These are phyloP conservation scores for Solanum lycopersicoides DNA, from an alignment of 257 asterid genomes.

Conservation along the genomic window DNA sequence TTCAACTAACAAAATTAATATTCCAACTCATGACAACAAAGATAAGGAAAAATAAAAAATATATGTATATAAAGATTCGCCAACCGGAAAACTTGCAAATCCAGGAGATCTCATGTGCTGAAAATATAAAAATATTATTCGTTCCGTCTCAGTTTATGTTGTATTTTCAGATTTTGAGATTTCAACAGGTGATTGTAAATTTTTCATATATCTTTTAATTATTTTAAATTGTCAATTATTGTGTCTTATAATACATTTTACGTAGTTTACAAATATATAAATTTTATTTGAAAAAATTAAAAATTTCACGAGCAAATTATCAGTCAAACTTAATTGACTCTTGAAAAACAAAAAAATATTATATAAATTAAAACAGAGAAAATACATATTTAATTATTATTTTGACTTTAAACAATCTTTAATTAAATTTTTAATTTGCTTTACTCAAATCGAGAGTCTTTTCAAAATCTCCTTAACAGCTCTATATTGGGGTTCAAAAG, in stretches of 20 bases:
- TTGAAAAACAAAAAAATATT: too few species aligned
- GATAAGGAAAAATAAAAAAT: too few species aligned
- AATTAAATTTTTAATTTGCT: neutral
- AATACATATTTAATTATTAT: neutral
- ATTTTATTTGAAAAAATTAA: too few species aligned
- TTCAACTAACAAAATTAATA: neutral
- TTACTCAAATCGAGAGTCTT: neutral
- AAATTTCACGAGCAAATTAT: rapidly evolving
- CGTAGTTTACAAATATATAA: too few species aligned
- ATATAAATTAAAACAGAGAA: rapidly evolving
- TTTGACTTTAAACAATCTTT: neutral
- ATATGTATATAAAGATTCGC: neutral
- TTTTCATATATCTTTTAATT: too few species aligned
- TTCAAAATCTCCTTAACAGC: neutral
- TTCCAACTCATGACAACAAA: neutral
- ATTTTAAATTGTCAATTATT: neutral
- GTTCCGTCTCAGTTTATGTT: neutral
- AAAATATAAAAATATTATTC: neutral
- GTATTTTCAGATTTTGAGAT: too few species aligned
- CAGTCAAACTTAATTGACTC: neutral
- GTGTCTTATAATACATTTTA: neutral
- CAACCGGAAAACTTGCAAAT: neutral
- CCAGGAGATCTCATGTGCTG: neutral
- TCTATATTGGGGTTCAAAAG: neutral
- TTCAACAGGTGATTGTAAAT: rapidly evolving